These are phyloP conservation scores for Cladophialophora carrionii DNA, from an alignment of 2,329 filamentous ascomycete genomes.

Conservation along the genomic window DNA sequence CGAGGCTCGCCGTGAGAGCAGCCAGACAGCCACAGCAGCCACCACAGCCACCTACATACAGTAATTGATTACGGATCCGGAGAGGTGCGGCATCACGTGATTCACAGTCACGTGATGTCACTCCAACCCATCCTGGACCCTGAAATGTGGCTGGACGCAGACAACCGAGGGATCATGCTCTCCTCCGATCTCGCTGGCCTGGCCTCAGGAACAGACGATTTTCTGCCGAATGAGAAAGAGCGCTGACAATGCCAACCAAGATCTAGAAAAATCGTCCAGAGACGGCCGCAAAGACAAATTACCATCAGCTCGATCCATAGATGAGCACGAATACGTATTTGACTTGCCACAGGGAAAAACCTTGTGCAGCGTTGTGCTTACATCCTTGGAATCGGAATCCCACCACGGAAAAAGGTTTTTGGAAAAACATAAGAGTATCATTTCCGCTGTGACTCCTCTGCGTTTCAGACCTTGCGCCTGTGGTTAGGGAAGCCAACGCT, in stretches of 20 bases:
- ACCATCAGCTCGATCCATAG: background rate
- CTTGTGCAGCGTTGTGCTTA: conserved; percentile 4
- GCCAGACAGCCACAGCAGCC: background rate
- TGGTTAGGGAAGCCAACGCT: background rate
- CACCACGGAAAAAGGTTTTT: background rate
- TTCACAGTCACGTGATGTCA: background rate
- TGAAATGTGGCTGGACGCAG: background rate
- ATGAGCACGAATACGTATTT: background rate
- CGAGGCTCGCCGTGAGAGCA: background rate
- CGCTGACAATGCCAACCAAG: background rate
- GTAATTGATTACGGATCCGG: too few relatives aligned
- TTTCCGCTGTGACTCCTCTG: background rate
- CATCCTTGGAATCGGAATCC: conserved; percentile 1
- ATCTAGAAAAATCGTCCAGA: background rate
- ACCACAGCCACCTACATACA: background rate
- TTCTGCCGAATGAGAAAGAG: conserved; percentile 4
- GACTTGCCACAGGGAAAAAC: background rate
- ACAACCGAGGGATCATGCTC: background rate
- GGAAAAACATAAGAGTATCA: background rate
- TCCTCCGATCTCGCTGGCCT: conserved; percentile 2
- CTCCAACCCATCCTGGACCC: background rate
- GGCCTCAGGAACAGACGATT: background rate
- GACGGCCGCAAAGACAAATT: background rate
- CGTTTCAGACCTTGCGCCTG: background rate
- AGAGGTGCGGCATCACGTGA: too few relatives aligned